Evolutionary conservation across 2,329 filamentous ascomycete genomes (phyloP), one percentile per base, ranked within the genome.

Genomic region (Ceratocystis papillata): DNA sequence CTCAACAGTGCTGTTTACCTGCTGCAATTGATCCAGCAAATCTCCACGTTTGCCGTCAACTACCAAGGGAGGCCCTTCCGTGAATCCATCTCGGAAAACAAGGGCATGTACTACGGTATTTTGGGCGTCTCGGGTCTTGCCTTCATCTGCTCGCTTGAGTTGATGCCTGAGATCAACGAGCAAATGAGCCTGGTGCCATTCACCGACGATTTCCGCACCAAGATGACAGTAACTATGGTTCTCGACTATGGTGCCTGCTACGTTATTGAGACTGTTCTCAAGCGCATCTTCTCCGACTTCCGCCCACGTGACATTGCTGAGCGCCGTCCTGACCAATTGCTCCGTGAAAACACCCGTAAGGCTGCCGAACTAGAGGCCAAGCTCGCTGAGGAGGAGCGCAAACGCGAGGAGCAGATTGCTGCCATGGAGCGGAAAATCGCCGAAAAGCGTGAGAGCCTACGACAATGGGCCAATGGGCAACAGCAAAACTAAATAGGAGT

Each of bases 21-120:
- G 30, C 84, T 99, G 50, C 94, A 97, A 73, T 86, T 99, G 63
- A 97, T 99, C 76, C 94, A 99, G 77, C 94, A 99, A 76, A 96
- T 99, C 73, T 96, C 92, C 28, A 99, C 94, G 2, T 99, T 99
- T 73, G 92, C 94, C 68, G 96, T 99, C 80, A 99, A 99, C 80
- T 99, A 99, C 80, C 94, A 99, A 77, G 94, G 94, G 67, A 88
- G 94, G 8, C 94, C 94, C 12, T 99, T 99, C 87, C 89, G 94
- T 68, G 94, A 99, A 78, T 89, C 88, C 25, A 90, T 99, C 70
- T 87, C 88, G 4, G 94, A 96, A 78, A 99, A 99, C 80, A 88
- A 86, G 76, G 91, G 90, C 75, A 99, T 99, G 94, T 99, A 94
- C 79, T 99, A 89, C 81, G 94, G 94, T 68, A 90, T 99, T 66